Evolutionary conservation across 192 early-diverging fungal genomes (phyloP).

Genomic region (Rhizoclosmatium globosum): DNA sequence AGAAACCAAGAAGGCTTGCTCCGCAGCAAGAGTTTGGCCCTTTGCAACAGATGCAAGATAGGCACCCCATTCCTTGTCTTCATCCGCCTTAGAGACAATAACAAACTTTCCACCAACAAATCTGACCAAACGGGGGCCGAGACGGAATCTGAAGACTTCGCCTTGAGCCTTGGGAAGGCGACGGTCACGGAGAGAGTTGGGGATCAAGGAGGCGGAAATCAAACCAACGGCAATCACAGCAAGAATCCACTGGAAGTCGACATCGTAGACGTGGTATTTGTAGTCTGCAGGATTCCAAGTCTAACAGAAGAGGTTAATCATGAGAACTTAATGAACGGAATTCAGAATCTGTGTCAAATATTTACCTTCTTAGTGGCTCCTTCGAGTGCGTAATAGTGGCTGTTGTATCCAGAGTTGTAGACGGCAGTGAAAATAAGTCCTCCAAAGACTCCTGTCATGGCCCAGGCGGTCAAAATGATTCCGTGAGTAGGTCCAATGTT

Average conservation of each 20-base stretch:
- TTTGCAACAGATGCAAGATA: conserved; percentile 20
- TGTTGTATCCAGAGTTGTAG: no score
- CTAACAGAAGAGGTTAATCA: background rate
- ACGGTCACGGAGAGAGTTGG: conserved; percentile 68
- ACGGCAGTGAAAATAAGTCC: no score
- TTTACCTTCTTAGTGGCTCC: conserved; percentile 13
- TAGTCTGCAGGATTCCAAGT: conserved; percentile 61
- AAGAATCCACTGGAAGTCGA: conserved; percentile 78
- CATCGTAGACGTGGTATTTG: conserved; percentile 41
- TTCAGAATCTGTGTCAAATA: conserved; percentile 25
- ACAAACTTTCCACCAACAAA: conserved; percentile 44
- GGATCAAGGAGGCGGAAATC: conserved; percentile 63
- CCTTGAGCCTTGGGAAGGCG: conserved; percentile 68
- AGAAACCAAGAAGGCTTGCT: background rate
- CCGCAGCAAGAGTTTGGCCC: background rate
- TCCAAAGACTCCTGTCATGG: no score
- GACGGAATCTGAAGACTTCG: conserved; percentile 60
- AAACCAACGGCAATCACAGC: conserved; percentile 66
- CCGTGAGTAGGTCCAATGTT: no score
- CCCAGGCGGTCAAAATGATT: no score
- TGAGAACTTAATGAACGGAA: conserved; percentile 13
- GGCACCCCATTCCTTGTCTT: conserved; percentile 61
- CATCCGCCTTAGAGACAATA: conserved; percentile 49
- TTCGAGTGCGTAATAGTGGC: background rate
- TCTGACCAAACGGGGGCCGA: conserved; percentile 55